phyloP scores from a whole-genome alignment of 257 asterid species.

The Solanum habrochaites region DNA sequence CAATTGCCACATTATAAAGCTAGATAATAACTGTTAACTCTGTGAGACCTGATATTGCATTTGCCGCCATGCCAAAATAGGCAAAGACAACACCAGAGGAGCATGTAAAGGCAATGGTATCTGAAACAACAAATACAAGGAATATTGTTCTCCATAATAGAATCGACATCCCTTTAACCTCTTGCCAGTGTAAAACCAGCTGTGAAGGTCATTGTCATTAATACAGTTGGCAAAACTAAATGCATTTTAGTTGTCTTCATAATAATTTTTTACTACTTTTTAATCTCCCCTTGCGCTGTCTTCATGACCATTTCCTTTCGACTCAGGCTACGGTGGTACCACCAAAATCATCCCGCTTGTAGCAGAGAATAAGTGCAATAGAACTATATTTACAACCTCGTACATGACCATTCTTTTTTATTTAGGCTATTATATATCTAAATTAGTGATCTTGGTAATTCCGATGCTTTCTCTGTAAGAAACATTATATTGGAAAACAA shows the following conservation, averaged over 20 bases:
- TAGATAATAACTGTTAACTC: no score
- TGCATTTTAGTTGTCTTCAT: background rate
- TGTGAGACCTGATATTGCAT: no score
- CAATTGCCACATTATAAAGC: no score
- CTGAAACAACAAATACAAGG: no score
- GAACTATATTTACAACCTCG: background rate
- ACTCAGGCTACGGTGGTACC: background rate
- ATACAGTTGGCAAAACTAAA: background rate
- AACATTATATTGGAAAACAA: no score
- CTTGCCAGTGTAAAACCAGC: background rate
- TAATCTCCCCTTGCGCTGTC: background rate
- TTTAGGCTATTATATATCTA: background rate
- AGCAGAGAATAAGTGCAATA: background rate
- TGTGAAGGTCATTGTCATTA: background rate
- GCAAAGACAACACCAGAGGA: no score
- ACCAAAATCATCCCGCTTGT: no score
- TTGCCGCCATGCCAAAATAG: no score
- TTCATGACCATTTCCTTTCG: background rate
- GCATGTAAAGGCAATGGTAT: no score
- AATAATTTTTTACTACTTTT: background rate
- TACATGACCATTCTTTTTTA: background rate
- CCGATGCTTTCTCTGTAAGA: background rate
- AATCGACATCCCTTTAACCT: background rate
- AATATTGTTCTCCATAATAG: no score
- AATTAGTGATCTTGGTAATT: background rate